phyloP scores from a whole-genome alignment of 208 protist species.

The Acanthamoeba healyi region DNA sequence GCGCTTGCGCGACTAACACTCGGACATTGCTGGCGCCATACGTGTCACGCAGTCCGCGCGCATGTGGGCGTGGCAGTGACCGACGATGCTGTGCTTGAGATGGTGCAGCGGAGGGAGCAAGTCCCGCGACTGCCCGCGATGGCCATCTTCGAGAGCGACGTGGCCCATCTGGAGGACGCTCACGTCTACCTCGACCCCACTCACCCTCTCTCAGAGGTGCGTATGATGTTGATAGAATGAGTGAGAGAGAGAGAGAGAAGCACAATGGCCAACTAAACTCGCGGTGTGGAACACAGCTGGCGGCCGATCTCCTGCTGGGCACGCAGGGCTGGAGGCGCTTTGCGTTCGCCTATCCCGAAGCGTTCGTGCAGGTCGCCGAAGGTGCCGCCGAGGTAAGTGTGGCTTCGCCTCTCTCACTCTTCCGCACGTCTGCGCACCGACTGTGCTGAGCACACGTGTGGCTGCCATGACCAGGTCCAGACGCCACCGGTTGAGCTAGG shows the following conservation, averaged over 20 bases:
- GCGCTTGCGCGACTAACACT: neutral
- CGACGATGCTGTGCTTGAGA: slow-evolving; percentile 49
- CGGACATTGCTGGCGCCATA: neutral
- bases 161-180: slow-evolving; percentile 36
- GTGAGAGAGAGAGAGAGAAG: too few species aligned
- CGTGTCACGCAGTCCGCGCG: neutral
- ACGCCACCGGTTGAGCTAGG: neutral
- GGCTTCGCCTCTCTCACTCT: neutral
- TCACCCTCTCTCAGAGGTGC: neutral
- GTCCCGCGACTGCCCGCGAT: slow-evolving; percentile 50
- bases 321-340: slow-evolving; percentile 74
- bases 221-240: too few species aligned
- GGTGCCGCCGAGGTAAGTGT: neutral
- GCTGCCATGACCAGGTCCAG: neutral
- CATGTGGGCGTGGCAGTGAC: neutral
- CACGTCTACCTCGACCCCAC: slow-evolving; percentile 41
- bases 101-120: slow-evolving; percentile 51
- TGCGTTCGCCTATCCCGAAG: slow-evolving; percentile 28
- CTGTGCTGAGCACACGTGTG: too few species aligned
- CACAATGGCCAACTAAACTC: too few species aligned
- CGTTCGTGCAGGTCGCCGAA: neutral
- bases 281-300: neutral
- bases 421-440: too few species aligned
- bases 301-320: slow-evolving; percentile 48
- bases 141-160: slow-evolving; percentile 66